These are phyloP conservation scores for Fusarium anguioides DNA, from an alignment of 2,329 filamentous ascomycete genomes.

Conservation along the genomic window DNA sequence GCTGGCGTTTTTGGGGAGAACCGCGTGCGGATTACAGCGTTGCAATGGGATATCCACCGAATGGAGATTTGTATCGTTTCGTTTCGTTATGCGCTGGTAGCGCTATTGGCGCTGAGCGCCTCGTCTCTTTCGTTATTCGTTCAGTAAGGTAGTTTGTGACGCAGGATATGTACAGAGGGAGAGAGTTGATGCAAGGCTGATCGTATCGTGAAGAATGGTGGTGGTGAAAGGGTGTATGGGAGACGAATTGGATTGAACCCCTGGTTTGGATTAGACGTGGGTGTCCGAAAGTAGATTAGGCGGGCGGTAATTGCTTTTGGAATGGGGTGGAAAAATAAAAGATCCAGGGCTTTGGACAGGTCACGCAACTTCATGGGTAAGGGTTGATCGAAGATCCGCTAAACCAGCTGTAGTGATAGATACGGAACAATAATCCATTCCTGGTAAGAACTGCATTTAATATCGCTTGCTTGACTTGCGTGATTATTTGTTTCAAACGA, in stretches of 20 bases:
- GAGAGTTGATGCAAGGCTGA: too few species aligned
- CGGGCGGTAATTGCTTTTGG: slow-evolving; percentile 10
- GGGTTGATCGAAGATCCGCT: slow-evolving; percentile 12
- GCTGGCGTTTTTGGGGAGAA: too few species aligned
- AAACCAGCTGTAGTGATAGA: background rate
- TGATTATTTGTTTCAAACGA: background rate
- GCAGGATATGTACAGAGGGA: too few species aligned
- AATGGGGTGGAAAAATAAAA: slow-evolving; percentile 35
- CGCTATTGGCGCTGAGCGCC: slow-evolving; percentile 8
- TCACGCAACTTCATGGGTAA: slow-evolving; percentile 7
- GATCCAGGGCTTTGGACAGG: slow-evolving; percentile 21
- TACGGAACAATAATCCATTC: slow-evolving; percentile 4
- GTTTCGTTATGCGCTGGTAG: background rate
- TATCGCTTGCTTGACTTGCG: background rate
- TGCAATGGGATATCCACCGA: too few species aligned
- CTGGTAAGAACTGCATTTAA: background rate
- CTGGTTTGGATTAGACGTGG: slow-evolving; percentile 21
- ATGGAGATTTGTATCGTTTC: background rate
- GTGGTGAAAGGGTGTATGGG: background rate
- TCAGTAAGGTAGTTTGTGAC: too few species aligned
- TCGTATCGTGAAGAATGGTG: background rate
- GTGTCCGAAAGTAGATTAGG: slow-evolving; percentile 23
- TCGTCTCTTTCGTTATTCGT: too few species aligned
- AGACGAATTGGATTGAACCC: slow-evolving; percentile 16
- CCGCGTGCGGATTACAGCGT: too few species aligned